Conservation (phyloP, 2,329 filamentous ascomycete species). For the Sphaerulina musiva region DNA sequence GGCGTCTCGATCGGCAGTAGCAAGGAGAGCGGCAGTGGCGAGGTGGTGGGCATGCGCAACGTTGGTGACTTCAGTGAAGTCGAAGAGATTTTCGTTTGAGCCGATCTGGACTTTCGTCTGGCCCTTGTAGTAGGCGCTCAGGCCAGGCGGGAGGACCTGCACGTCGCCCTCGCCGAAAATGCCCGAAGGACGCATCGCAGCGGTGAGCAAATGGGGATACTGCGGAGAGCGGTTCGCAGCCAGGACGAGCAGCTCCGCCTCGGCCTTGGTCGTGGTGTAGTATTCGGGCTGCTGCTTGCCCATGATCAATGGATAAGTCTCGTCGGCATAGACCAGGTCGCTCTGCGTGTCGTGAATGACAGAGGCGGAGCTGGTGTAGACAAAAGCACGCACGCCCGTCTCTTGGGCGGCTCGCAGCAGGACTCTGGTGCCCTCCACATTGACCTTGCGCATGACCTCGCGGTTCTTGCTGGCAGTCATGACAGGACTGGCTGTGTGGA, state of each 20-base stretch:
- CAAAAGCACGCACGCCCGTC: conserved; percentile 46
- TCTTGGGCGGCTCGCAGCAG: conserved; percentile 44
- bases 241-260: conserved; percentile 45
- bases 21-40: conserved; percentile 45
- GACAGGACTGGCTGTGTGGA: conserved; percentile 47
- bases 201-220: conserved; percentile 43
- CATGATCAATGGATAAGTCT: conserved; percentile 42
- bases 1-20: conserved; percentile 35
- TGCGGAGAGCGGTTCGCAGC: conserved; percentile 41
- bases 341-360: conserved; percentile 42
- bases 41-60: conserved; percentile 48
- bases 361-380: conserved; percentile 48
- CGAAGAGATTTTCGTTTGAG: conserved; percentile 48
- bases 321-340: conserved; percentile 46
- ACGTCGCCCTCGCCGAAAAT: conserved; percentile 49
- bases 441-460: conserved; percentile 46
- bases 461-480: conserved; percentile 32
- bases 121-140: conserved; percentile 42
- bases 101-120: conserved; percentile 49
- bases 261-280: conserved; percentile 47
- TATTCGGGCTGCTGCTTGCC: conserved; percentile 45
- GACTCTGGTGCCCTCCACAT: conserved; percentile 46
- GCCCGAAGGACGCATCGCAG: conserved; percentile 44
- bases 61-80: conserved; percentile 50
- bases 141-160: conserved; percentile 41